These are phyloP conservation scores for Auriscalpium microsporum DNA, from an alignment of 768 basidiomycete species.

Conservation along the genomic window DNA sequence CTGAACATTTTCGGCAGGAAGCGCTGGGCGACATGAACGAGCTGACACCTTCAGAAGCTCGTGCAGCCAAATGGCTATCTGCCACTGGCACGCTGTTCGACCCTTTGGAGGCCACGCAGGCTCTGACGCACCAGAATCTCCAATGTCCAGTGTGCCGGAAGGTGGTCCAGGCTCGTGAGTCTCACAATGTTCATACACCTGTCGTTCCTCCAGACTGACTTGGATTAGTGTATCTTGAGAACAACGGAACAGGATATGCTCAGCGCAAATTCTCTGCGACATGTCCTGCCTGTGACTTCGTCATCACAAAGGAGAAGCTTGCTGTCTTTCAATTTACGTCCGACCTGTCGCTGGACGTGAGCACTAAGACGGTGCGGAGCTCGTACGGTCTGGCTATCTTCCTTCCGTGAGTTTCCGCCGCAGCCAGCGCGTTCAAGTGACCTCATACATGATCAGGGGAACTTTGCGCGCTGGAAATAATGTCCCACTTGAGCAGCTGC, in stretches of 20 bases:
- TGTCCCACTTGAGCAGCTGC: no score
- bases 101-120: constrained; percentile 23
- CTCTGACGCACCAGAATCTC: constrained; percentile 18
- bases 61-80: constrained; percentile 7
- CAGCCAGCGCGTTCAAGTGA: no score
- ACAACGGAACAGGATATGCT: constrained; percentile 36
- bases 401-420: constrained; percentile 24
- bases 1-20: constrained; percentile 1
- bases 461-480: no score
- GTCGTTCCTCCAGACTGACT: not conserved
- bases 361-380: constrained; percentile 9
- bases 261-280: constrained; percentile 29
- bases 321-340: constrained; percentile 33
- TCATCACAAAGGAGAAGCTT: constrained; percentile 34
- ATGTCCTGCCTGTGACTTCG: constrained; percentile 31
- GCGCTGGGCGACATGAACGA: constrained; percentile 8
- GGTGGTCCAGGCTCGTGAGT: constrained; percentile 23
- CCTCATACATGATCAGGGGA: no score
- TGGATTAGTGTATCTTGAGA: constrained; percentile 30
- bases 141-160: constrained; percentile 29
- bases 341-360: constrained; percentile 24
- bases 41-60: constrained; percentile 3
- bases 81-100: constrained; percentile 21
- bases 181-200: no score
- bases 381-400: constrained; percentile 7